A percentile compares a stretch with the other conserved stretches of the same genome.
Evolutionary conservation across 169 alveolate species (phyloP).

Genomic region (Cryptosporidium viatorum): DNA sequence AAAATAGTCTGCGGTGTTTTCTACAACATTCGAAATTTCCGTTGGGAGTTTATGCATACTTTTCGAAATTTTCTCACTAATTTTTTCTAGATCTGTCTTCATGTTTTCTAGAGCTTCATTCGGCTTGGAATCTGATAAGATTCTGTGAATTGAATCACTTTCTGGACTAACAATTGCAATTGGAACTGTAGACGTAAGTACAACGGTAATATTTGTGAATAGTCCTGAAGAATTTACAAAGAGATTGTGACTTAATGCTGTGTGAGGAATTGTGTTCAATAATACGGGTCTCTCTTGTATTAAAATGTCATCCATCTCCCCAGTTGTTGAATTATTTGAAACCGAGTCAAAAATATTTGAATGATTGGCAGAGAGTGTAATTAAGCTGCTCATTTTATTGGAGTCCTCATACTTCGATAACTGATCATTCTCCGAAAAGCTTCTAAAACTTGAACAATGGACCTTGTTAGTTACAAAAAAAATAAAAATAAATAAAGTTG

Average conservation of each 20-base stretch:
- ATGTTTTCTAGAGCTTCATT: background rate
- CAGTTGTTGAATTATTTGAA: background rate
- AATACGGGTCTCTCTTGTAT: constrained; percentile 47
- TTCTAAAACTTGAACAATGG: constrained; percentile 40
- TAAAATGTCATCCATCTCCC: constrained; percentile 32
- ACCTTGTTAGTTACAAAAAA: background rate
- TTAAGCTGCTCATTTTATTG: background rate
- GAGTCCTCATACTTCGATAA: background rate
- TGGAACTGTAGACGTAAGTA: constrained; percentile 57
- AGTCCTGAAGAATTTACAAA: constrained; percentile 46
- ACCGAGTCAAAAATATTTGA: background rate
- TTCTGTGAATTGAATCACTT: constrained; percentile 45
- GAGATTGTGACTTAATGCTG: constrained; percentile 11
- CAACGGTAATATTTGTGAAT: constrained; percentile 49
- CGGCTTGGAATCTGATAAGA: background rate
- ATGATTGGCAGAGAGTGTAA: background rate
- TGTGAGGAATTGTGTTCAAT: constrained; percentile 60
- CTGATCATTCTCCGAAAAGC: constrained; percentile 8
- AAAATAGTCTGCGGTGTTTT: background rate
- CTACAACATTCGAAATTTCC: background rate
- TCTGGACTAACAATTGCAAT: constrained; percentile 53
- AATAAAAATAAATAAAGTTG: background rate
- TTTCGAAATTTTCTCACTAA: background rate
- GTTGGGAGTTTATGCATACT: background rate
- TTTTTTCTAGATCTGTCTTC: background rate